Evolutionary conservation across 805 yeast species (phyloP), one percentile per base, ranked within the genome.

Genomic region (Schizosaccharomyces osmophilus): DNA sequence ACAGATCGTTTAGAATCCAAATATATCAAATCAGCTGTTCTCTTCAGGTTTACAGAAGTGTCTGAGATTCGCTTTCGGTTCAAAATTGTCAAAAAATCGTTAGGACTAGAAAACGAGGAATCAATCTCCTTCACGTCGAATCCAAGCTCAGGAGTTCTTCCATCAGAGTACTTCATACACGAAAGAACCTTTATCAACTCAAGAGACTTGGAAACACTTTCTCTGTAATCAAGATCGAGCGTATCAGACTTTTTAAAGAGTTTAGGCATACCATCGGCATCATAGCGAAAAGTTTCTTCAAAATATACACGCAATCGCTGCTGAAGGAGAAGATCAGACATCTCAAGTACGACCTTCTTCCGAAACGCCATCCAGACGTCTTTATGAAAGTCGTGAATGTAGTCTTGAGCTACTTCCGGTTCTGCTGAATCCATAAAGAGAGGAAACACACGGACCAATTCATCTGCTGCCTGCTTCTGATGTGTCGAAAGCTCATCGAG

Each of bases 1-100:
- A 86, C 82, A 2, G 95, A 85, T 65, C 97, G 80, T 71, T 86
- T 89, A 22, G 97, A 88, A 68, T 89, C 97, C 59, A 90, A 75
- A 64, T 81, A 89, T 57, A 83, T 77, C 9, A 89, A 80, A 69
- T 88, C 95, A 24, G 86, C 79, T 67, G 84, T 85, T 63, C 82
- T 82, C 70, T 83, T 81, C 71, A 87, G 82, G 66, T 81, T 81
- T 62, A 74, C 73, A 62, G 76, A 70, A 2, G 87, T 75, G 32
- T 75, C 78, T 19, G 75, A 77, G 68, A 82, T 82, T 63, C 84
- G 85, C 5, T 74, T 67, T 29, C 79, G 79, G 26, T 77, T 72
- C 54, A 88, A 71, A 24, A 86, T 75, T 63, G 77, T 82, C 0
- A 83, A 76, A 67, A 83, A 84, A 8, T 51, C 60, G 41, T 57